Base-by-base conservation (phyloP, 148 eudicot species). In the Camellia sinensis region DNA sequence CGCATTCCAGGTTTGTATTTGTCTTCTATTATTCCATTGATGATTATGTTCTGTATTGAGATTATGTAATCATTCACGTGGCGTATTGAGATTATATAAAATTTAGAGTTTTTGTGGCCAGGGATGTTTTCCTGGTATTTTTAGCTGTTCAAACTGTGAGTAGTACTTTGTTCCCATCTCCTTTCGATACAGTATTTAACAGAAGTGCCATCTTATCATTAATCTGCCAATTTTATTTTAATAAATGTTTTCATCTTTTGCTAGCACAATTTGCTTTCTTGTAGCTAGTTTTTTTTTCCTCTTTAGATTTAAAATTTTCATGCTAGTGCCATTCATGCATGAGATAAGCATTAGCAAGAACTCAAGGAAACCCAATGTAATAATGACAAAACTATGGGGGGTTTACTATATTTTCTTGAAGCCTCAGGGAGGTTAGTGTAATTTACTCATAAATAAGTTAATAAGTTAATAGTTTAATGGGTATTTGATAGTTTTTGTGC, bases 131-230 rank as follows among this genome's bases (percentile, higher is more conserved):
- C 75, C 95, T 94, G 80, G 97, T 87, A 46, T 91, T 94, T 86
- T 79, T 94, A 82, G 97, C 94, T 77, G 94, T 94, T 10, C 98
- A 94, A 80, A 86, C 91, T 69, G 97, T 94, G 87, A 90, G 98
- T 87, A 18, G 37, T 70, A 71, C 37, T 80, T 75, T 62, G n/a
- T 75, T 46, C 48, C 18, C 19, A 53, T 40, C 64, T 14, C 21
- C 41, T 52, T 6, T 2, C 6, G 2, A 80, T 46, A 15, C 14
- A 44, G 12, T 15, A 21, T 18, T 45, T 18, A 37, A 44, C 14
- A 73, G 13, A 45, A 57, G 46, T 41, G 21, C 44, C 45, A 22
- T 59, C 12, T 56, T 74, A 57, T 75, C 37, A 11, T 43, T 52
- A 22, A 29, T 74, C 8, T 21, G 6, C 41, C 62, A 13, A 66